These are phyloP conservation scores for Rosa chinensis DNA, from an alignment of 306 rosid species.

Conservation along the genomic window DNA sequence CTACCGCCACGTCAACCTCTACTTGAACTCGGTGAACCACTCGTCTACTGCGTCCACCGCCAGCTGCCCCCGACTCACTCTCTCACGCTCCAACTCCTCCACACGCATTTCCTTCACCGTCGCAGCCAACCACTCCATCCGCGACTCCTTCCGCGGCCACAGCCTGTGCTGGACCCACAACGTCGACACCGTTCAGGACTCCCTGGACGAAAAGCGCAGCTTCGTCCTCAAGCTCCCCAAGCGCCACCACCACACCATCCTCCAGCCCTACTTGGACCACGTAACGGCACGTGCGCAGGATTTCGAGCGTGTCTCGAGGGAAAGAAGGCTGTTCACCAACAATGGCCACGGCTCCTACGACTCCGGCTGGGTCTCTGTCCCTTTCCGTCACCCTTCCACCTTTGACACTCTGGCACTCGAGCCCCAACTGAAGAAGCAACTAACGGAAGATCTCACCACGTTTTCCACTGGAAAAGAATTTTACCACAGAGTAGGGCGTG, in stretches of 20 bases:
- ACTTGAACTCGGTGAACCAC: slow-evolving; percentile 62
- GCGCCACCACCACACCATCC: slow-evolving; percentile 64
- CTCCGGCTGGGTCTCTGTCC: slow-evolving; percentile 88
- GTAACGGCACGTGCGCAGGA: slow-evolving; percentile 67
- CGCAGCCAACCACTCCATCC: slow-evolving; percentile 77
- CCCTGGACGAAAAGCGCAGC: slow-evolving; percentile 73
- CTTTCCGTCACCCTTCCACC: slow-evolving; percentile 85
- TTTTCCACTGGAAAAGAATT: slow-evolving; percentile 68
- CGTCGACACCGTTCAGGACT: slow-evolving; percentile 78
- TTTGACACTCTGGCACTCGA: slow-evolving; percentile 74
- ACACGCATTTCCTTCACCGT: slow-evolving; percentile 67
- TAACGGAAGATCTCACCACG: slow-evolving; percentile 57
- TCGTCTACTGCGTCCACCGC: slow-evolving; percentile 45
- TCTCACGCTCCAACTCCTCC: slow-evolving; percentile 81
- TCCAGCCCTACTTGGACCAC: slow-evolving; percentile 57
- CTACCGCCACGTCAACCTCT: slow-evolving; percentile 79
- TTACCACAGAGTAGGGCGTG: slow-evolving; percentile 76
- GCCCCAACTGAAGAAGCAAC: slow-evolving; percentile 60
- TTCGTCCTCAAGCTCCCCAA: slow-evolving; percentile 79
- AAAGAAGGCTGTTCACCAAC: slow-evolving; percentile 75
- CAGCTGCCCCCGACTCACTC: slow-evolving; percentile 44
- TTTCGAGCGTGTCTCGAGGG: slow-evolving; percentile 72
- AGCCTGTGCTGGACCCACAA: slow-evolving; percentile 74
- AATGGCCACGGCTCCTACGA: slow-evolving; percentile 68
- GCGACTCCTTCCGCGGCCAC: slow-evolving; percentile 56